Evolutionary conservation across 1,284 basidiomycete species (phyloP), one percentile per base, ranked within the genome.

Genomic region (Apiotrichum siamense): DNA sequence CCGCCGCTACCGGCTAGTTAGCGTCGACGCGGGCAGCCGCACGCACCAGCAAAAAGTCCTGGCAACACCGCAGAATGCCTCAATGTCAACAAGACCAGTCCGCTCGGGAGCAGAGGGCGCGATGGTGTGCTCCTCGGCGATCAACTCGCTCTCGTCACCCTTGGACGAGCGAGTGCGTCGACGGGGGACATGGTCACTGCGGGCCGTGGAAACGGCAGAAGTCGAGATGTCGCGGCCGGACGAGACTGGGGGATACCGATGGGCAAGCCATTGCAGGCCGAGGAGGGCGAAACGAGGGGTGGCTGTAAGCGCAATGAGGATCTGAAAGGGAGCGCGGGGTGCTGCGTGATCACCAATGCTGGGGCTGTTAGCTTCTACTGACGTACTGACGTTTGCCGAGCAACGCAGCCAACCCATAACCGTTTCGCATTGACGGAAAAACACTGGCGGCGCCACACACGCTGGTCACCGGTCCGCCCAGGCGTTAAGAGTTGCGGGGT

Each of bases 311-410:
- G 92, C 92, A 60, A 96, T 93, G 42, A 93, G 76, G 43, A 94
- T 83, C 61, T 97, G 92, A 66, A 97, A 96, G 40, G 90, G 70
- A 57, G 86, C 90, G 54, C 90, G 79, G 60, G 94, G 86, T 20
- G 88, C 88, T 57, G 86, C 89, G 84, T 88, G 92, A 75, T 96
- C 91, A 2, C 91, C 91, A 56, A 92, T 87, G 2, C 87, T 89
- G 53, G 23, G n/a, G 6, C 7, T 25, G 40, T 53, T n/a, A 29
- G 56, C n/a, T n/a, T n/a, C n/a, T n/a, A n/a, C n/a, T n/a, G n/a
- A n/a, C n/a, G n/a, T n/a, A n/a, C n/a, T n/a, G n/a, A n/a, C n/a
- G n/a, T 24, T 31, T 13, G 33, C 7, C 29, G 29, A 31, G 9
- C 29, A 39, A 63, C 63, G 18, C 24, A 39, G n/a, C 9, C 23